A percentile compares a stretch with the other conserved stretches of the same genome.
These are phyloP conservation scores for Trichosporon sp. DNA, from an alignment of 1,284 basidiomycete genomes.

Conservation along the genomic window DNA sequence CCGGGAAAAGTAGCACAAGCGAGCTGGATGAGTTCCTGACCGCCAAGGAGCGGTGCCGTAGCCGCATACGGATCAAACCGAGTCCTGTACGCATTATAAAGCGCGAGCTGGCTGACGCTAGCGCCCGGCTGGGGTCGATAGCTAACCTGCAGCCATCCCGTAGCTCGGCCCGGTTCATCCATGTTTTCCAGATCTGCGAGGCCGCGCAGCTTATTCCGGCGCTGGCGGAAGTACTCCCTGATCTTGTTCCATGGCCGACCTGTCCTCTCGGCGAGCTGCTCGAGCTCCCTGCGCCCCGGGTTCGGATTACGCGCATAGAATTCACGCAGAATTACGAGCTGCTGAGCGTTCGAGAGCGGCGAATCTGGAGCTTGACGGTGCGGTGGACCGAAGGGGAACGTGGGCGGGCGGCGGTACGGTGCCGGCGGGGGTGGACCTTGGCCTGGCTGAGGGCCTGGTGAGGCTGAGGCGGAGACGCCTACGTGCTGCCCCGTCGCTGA, in stretches of 20 bases:
- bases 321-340: conserved; percentile 37
- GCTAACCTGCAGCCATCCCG: conserved; percentile 41
- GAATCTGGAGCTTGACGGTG: conserved; percentile 18
- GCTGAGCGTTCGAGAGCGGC: conserved; percentile 24
- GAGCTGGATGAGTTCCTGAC: conserved; percentile 43
- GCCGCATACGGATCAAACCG: conserved; percentile 40
- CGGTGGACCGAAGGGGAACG: conserved; percentile 15
- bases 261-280: conserved; percentile 33
- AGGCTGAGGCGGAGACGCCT: conserved; percentile 5
- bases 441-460: conserved; percentile 10
- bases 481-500: neutral
- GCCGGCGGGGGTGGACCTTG: conserved; percentile 18
- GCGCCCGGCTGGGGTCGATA: conserved; percentile 26
- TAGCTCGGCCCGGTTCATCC: conserved; percentile 43
- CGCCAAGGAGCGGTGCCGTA: conserved; percentile 31
- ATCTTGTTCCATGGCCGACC: conserved; percentile 41
- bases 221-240: conserved; percentile 43
- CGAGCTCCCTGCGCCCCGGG: conserved; percentile 34
- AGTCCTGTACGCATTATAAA: conserved; percentile 40
- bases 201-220: conserved; percentile 42
- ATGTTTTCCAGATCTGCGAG: conserved; percentile 35
- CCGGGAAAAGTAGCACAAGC: conserved; percentile 43
- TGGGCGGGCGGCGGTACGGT: conserved; percentile 9
- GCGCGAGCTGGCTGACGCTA: conserved; percentile 32
- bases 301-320: conserved; percentile 39